Base-by-base conservation (phyloP, 805 yeast genomes). In the Tanozyma kutaoensis region DNA sequence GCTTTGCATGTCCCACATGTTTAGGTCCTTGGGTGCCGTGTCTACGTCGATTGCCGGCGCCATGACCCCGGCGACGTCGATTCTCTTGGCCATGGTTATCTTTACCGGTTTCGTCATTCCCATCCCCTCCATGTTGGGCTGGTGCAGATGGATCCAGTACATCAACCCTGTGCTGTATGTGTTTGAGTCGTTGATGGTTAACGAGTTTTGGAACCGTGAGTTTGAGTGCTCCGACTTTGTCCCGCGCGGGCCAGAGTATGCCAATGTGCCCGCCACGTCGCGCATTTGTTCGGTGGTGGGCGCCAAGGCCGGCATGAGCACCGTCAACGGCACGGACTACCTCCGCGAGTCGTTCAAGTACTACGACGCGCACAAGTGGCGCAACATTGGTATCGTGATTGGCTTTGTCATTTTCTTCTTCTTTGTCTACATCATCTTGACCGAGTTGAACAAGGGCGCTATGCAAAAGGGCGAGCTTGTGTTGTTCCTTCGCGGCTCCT, bases 311-410 rank as follows among this genome's bases (percentile, higher is more conserved):
- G 91, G 93, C 23, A 42, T 46, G 14, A 31, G 43, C 10, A 36
- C 36, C 26, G 80, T 81, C 25, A 40, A 48, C 18, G 94, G 93
- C 38, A 69, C 72, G 36, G 50, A 46, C 20, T 81, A 76, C 42
- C 36, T 81, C 30, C 34, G 35, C 4, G 40, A 39, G 3, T 46
- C 72, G 7, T 81, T 49, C 48, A 43, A 49, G 23, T 82, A 75
- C 55, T 43, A 44, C 13, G 70, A 62, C 40, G 35, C 49, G 13
- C 81, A 82, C 48, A 62, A 67, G 26, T 82, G 94, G 94, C 72
- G 93, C 57, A 78, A 82, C 47, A 62, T 76, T 31, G 94, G 85
- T 42, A 69, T 76, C 32, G 32, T 68, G 32, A 45, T 72, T 42
- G 81, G 66, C 3, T 75, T 60, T 42, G 48, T 61, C 30, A 34